Percentiles rank a stretch among this genome's conserved stretches.
These are phyloP conservation scores for Groenewaldozyma tartarivorans DNA, from an alignment of 805 yeast genomes.

Conservation along the genomic window DNA sequence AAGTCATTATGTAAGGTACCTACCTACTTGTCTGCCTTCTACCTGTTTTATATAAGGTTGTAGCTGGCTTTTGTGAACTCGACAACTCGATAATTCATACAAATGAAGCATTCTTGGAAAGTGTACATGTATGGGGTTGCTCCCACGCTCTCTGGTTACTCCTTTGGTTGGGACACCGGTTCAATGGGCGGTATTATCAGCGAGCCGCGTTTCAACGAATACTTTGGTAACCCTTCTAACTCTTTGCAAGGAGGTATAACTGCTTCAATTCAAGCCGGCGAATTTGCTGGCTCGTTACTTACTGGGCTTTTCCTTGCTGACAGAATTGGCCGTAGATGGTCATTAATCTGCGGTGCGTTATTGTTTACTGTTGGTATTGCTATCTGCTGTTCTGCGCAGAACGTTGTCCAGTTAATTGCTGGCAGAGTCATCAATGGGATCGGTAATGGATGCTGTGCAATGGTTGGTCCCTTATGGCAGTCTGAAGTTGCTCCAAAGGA, in stretches of 20 bases:
- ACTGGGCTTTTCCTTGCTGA: slow-evolving; percentile 56
- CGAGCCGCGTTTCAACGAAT: slow-evolving; percentile 40
- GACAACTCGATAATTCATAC: no score
- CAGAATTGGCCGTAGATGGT: slow-evolving; percentile 52
- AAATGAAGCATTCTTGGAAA: no score
- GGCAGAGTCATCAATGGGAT: slow-evolving; percentile 47
- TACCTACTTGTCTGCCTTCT: no score
- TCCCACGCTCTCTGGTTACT: slow-evolving; percentile 14
- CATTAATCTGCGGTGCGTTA: slow-evolving; percentile 41
- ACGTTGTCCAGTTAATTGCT: slow-evolving; percentile 34
- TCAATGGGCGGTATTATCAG: slow-evolving; percentile 55
- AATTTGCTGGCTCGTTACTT: slow-evolving; percentile 41
- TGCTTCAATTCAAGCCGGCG: slow-evolving; percentile 18
- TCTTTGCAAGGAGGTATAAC: slow-evolving; percentile 41
- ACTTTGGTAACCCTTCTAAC: slow-evolving; percentile 41
- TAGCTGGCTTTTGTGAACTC: no score
- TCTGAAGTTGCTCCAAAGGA: slow-evolving; percentile 35
- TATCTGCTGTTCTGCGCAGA: slow-evolving; percentile 21
- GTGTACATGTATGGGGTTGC: slow-evolving; percentile 12
- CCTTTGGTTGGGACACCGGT: slow-evolving; percentile 58
- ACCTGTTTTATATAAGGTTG: no score
- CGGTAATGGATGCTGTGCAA: slow-evolving; percentile 45
- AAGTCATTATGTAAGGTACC: no score
- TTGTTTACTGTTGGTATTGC: slow-evolving; percentile 24
- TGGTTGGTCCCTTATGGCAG: slow-evolving; percentile 44